Evolutionary conservation across 441 rosid genomes (phyloP).

Genomic region (Rhodomyrtus psidioides): DNA sequence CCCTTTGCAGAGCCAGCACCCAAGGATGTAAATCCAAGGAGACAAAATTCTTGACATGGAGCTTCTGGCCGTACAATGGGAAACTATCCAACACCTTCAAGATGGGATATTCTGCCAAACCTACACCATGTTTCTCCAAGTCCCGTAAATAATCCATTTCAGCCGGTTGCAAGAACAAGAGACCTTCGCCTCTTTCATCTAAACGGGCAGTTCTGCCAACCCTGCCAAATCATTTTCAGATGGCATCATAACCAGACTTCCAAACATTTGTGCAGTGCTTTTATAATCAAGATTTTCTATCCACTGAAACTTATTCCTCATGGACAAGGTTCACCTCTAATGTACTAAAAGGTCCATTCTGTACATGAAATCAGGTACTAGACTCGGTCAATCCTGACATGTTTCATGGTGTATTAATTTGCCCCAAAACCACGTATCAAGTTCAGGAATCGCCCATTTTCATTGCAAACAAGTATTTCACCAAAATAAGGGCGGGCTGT

Average conservation of each 20-base stretch:
- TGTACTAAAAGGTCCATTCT: not conserved
- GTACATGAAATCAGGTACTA: not conserved
- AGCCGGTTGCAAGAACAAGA: conserved; percentile 78
- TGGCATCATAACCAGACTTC: conserved; percentile 1
- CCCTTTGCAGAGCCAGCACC: conserved; percentile 62
- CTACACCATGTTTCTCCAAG: conserved; percentile 77
- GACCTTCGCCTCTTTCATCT: conserved; percentile 86
- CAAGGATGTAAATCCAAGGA: conserved; percentile 75
- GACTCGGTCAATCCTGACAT: not conserved
- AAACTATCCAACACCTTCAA: conserved; percentile 66
- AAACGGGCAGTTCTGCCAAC: conserved; percentile 97
- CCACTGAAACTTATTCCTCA: not conserved
- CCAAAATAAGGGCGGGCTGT: not conserved
- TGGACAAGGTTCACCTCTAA: not conserved
- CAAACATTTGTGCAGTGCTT: not conserved
- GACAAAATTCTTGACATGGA: conserved; percentile 37
- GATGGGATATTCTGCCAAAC: conserved; percentile 68
- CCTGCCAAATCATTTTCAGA: conserved; percentile 33
- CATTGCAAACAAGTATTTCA: not conserved
- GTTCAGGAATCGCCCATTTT: not conserved
- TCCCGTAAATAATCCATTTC: conserved; percentile 78
- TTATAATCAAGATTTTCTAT: not conserved
- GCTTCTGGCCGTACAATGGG: conserved; percentile 38
- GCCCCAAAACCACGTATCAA: not conserved
- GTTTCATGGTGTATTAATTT: not conserved